Conservation (phyloP, 2,329 filamentous ascomycete genomes). For the Ascochyta lentis region DNA sequence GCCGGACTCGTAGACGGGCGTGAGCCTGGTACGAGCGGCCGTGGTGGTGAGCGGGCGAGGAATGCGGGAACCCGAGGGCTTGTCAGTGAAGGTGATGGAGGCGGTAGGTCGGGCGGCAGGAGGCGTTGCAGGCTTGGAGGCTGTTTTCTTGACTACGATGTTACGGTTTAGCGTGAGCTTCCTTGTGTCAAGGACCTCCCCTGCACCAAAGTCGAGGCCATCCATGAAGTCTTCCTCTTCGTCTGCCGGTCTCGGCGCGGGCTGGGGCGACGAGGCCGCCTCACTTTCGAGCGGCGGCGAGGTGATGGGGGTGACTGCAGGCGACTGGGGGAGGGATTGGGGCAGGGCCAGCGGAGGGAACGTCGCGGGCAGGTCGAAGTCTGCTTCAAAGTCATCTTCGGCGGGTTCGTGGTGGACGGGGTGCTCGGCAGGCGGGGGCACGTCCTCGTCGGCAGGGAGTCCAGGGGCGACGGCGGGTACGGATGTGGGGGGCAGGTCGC, state of each 20-base stretch:
- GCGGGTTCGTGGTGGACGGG: conserved; percentile 10
- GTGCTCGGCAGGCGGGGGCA: conserved; percentile 18
- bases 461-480: conserved; percentile 25
- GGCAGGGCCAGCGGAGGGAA: conserved; percentile 13
- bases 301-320: conserved; percentile 23
- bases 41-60: conserved; percentile 69
- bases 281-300: conserved; percentile 32
- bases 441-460: conserved; percentile 13
- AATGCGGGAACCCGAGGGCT: conserved; percentile 70
- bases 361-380: conserved; percentile 19
- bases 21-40: conserved; percentile 65
- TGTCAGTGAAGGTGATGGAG: conserved; percentile 90
- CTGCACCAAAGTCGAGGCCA: conserved; percentile 85
- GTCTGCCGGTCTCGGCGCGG: conserved; percentile 29
- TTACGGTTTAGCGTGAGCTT: conserved; percentile 91
- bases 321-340: conserved; percentile 12
- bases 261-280: conserved; percentile 22
- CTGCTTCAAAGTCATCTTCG: conserved; percentile 19
- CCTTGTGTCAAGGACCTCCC: conserved; percentile 78
- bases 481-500: conserved; percentile 38
- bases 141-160: conserved; percentile 79
- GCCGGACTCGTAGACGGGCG: conserved; percentile 90
- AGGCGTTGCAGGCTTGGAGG: conserved; percentile 64
- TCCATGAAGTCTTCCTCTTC: conserved; percentile 80
- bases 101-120: conserved; percentile 75